Conservation (phyloP, 1,284 basidiomycete species). For the Pseudozyma pruni region DNA sequence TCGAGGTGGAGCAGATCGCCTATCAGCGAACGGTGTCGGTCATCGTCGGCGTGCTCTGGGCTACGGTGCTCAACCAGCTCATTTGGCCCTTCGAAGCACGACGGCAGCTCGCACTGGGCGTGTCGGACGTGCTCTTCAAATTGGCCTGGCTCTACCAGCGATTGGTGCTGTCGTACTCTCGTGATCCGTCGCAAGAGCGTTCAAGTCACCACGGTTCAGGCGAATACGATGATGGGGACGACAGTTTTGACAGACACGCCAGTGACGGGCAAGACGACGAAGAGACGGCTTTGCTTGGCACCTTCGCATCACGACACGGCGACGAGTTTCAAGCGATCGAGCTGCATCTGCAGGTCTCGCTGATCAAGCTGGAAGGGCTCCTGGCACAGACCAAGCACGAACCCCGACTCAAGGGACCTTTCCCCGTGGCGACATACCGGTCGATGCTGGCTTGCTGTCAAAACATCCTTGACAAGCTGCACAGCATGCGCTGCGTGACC, state of each 20-base stretch:
- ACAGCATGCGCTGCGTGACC: conserved; percentile 94
- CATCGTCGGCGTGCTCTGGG: conserved; percentile 88
- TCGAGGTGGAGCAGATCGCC: conserved; percentile 79
- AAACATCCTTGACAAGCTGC: conserved; percentile 78
- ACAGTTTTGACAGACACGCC: conserved; percentile 1
- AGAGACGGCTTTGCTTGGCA: conserved; percentile 42
- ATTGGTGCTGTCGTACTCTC: conserved; percentile 59
- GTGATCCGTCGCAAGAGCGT: conserved; percentile 25
- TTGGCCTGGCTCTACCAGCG: conserved; percentile 62
- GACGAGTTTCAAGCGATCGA: conserved; percentile 75
- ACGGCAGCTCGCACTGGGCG: conserved; percentile 81
- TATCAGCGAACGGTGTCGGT: conserved; percentile 82
- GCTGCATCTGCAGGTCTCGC: conserved; percentile 86
- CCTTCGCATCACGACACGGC: conserved; percentile 22
- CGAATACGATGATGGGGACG: conserved; percentile 8
- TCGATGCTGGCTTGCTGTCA: conserved; percentile 86
- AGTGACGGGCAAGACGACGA: conserved; percentile 29
- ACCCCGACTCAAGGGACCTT: conserved; percentile 80
- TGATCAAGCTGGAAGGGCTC: conserved; percentile 76
- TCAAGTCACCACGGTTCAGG: background rate
- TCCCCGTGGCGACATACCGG: conserved; percentile 77
- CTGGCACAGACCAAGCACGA: conserved; percentile 90
- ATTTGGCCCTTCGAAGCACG: conserved; percentile 97
- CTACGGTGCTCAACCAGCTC: conserved; percentile 83
- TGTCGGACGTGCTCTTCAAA: conserved; percentile 75